These are phyloP conservation scores for Chamaecrista fasciculata DNA, from an alignment of 306 rosid genomes.

Conservation along the genomic window DNA sequence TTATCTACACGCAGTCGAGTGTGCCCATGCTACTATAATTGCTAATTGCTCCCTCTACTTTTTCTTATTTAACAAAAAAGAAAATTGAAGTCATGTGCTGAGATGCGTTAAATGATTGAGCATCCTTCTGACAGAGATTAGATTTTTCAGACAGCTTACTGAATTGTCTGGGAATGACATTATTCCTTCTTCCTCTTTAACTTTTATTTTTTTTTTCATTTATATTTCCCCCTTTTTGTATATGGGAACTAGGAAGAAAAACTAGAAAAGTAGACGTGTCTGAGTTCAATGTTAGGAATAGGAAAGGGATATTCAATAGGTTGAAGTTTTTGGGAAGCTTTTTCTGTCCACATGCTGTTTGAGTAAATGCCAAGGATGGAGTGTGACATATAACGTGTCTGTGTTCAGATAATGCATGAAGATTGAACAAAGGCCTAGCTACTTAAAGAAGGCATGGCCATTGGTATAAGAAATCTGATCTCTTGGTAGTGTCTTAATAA, in stretches of 20 bases:
- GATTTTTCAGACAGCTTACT: slow-evolving; percentile 32
- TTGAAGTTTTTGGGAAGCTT: background rate
- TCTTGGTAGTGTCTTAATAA: no score
- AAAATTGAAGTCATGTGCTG: slow-evolving; percentile 31
- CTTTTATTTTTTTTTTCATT: slow-evolving; percentile 3
- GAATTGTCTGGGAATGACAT: slow-evolving; percentile 24
- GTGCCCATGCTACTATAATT: background rate
- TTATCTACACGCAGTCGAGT: background rate
- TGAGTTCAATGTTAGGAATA: no score
- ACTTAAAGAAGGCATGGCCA: no score
- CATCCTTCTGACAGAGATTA: slow-evolving; percentile 11
- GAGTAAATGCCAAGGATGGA: slow-evolving; percentile 9
- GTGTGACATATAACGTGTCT: background rate
- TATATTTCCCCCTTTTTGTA: background rate
- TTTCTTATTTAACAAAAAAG: background rate
- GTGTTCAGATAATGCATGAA: background rate
- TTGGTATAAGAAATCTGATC: no score
- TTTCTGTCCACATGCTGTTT: slow-evolving; percentile 1
- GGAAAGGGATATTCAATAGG: background rate
- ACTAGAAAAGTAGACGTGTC: background rate
- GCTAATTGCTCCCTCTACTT: background rate
- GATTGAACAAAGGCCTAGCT: background rate
- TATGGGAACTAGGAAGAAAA: background rate
- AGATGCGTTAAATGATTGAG: slow-evolving; percentile 38
- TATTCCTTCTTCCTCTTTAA: slow-evolving; percentile 9